Evolutionary conservation across 305 asterid species (phyloP).

Genomic region (Fraxinus nigra): DNA sequence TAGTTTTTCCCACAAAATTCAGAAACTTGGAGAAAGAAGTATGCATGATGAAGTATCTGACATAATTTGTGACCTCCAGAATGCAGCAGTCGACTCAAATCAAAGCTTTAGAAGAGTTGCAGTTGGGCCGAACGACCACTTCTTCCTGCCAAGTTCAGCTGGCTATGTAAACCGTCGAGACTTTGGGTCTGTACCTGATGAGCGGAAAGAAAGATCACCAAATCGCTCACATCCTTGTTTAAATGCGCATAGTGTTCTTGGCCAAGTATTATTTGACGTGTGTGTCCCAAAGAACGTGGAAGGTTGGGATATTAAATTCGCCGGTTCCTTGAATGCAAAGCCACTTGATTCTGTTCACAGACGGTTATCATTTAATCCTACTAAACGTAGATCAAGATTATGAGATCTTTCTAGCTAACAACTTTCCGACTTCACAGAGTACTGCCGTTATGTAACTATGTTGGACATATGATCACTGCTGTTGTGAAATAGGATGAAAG

Average conservation of each 20-base stretch:
- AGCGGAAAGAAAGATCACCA: constrained; percentile 50
- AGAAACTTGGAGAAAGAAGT: constrained; percentile 51
- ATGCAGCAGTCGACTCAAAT: constrained; percentile 76
- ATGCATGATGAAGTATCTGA: constrained; percentile 62
- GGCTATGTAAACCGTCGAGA: constrained; percentile 46
- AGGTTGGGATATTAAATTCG: constrained; percentile 86
- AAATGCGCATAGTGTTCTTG: constrained; percentile 76
- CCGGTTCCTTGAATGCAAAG: constrained; percentile 68
- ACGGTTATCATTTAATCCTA: constrained; percentile 47
- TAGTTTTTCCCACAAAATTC: constrained; percentile 53
- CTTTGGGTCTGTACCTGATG: constrained; percentile 41
- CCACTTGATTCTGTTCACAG: constrained; percentile 58
- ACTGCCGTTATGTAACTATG: background rate
- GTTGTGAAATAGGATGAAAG: background rate
- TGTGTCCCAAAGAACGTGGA: constrained; percentile 87
- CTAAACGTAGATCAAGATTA: constrained; percentile 59
- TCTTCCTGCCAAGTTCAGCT: constrained; percentile 74
- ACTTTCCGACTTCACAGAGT: background rate
- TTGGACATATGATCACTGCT: background rate
- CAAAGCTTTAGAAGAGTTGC: constrained; percentile 84
- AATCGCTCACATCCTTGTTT: constrained; percentile 49
- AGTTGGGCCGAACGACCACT: constrained; percentile 71
- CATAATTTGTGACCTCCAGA: constrained; percentile 84
- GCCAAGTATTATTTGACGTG: constrained; percentile 74
- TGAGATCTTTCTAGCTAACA: constrained; percentile 27